Conservation (phyloP, 305 asterid species). For the Striga hermonthica region DNA sequence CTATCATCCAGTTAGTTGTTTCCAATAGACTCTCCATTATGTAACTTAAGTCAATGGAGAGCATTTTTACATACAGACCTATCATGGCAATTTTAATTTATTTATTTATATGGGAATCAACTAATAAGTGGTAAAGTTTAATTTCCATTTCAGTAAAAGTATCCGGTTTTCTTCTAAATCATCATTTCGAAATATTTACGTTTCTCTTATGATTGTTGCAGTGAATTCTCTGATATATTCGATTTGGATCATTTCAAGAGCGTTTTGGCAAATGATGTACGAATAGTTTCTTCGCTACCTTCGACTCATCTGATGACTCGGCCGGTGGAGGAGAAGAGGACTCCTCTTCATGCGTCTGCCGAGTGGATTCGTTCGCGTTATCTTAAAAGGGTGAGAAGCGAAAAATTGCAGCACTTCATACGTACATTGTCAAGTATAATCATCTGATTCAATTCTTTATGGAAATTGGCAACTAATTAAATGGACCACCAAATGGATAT, state of each 20-base stretch:
- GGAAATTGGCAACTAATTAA: neutral
- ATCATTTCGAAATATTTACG: neutral
- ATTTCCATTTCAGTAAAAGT: too few relatives aligned
- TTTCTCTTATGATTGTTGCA: slow-evolving; percentile 34
- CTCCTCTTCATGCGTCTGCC: slow-evolving; percentile 67
- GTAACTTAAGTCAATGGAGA: neutral
- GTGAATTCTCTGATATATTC: slow-evolving; percentile 88
- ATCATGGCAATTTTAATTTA: neutral
- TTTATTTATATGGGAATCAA: neutral
- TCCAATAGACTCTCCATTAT: too few relatives aligned
- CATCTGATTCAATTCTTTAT: neutral
- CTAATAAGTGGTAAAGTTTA: neutral
- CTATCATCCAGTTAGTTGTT: too few relatives aligned
- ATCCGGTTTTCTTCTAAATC: too few relatives aligned
- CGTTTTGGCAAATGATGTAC: slow-evolving; percentile 69
- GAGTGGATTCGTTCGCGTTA: slow-evolving; percentile 79
- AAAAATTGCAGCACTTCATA: neutral
- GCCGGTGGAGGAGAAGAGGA: slow-evolving; percentile 72
- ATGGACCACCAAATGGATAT: slow-evolving; percentile 2
- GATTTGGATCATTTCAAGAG: slow-evolving; percentile 89
- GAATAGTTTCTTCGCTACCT: slow-evolving; percentile 81
- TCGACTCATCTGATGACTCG: slow-evolving; percentile 80
- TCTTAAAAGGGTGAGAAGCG: slow-evolving; percentile 38
- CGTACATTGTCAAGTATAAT: neutral
- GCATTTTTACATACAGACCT: neutral